These are phyloP conservation scores for Gryganskiella cystojenkinii DNA, from an alignment of 192 early-diverging fungal genomes.

Conservation along the genomic window DNA sequence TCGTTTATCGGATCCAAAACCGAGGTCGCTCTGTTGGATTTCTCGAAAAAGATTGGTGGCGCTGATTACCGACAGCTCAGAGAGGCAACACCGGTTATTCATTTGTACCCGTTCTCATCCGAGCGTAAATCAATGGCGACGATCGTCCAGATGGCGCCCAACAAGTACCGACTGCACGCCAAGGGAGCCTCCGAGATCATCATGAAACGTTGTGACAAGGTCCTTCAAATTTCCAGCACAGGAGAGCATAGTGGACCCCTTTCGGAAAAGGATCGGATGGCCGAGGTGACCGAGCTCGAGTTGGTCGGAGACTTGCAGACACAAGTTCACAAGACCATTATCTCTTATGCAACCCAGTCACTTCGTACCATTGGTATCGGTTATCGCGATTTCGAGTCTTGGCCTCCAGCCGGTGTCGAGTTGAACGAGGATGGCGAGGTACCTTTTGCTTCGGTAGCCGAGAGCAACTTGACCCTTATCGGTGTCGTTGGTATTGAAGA, in stretches of 20 bases:
- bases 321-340: conserved; percentile 64
- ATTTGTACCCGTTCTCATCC: conserved; percentile 91
- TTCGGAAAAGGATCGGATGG: conserved; percentile 30
- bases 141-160: conserved; percentile 57
- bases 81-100: conserved; percentile 65
- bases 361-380: conserved; percentile 93
- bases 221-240: conserved; percentile 52
- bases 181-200: conserved; percentile 97
- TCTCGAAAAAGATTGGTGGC: conserved; percentile 74
- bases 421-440: conserved; percentile 64
- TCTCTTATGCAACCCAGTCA: conserved; percentile 79
- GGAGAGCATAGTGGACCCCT: conserved; percentile 8
- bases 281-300: conserved; percentile 8
- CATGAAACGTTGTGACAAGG: conserved; percentile 69
- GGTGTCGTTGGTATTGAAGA: conserved; percentile 98
- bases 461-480: conserved; percentile 74
- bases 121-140: conserved; percentile 95
- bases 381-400: conserved; percentile 83
- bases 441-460: conserved; percentile 61
- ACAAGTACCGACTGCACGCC: conserved; percentile 79
- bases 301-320: conserved; percentile 43
- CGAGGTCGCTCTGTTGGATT: conserved; percentile 90
- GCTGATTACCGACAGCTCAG: conserved; percentile 73
- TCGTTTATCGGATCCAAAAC: conserved; percentile 93
- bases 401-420: conserved; percentile 54